These are phyloP conservation scores for Xylariaceae sp. DNA, from an alignment of 2,329 filamentous ascomycete species.

Conservation along the genomic window DNA sequence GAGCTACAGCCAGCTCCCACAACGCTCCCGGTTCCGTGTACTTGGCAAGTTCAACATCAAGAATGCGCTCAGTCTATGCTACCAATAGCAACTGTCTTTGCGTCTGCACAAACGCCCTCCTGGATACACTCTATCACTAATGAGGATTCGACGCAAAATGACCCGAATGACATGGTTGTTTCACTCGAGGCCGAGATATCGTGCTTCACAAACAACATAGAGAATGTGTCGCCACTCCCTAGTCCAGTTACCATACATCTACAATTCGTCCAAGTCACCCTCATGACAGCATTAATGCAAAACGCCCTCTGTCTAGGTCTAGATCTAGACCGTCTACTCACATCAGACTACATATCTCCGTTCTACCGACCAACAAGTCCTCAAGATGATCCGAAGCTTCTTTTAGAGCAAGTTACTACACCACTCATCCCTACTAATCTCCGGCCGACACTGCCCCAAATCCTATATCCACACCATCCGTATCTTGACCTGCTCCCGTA, in stretches of 20 bases:
- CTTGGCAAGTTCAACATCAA: background rate
- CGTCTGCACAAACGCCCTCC: background rate
- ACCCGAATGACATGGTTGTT: background rate
- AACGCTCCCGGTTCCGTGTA: background rate
- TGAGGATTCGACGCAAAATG: background rate
- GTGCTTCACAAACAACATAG: background rate
- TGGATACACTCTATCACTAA: background rate
- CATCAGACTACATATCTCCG: background rate
- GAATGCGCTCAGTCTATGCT: background rate
- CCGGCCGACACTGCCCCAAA: background rate
- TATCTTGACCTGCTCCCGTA: background rate
- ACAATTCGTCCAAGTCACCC: background rate
- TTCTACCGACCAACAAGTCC: background rate
- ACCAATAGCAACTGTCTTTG: background rate
- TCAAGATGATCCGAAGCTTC: background rate
- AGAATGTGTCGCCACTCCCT: background rate
- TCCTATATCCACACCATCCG: background rate
- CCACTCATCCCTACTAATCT: background rate
- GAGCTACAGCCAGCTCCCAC: background rate
- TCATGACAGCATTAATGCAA: background rate
- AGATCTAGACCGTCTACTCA: background rate
- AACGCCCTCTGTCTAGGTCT: background rate
- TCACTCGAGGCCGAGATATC: background rate
- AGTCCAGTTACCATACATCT: background rate
- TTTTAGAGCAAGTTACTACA: background rate